These are phyloP conservation scores for Leccinum obscurum DNA, from an alignment of 768 basidiomycete genomes.

Conservation along the genomic window DNA sequence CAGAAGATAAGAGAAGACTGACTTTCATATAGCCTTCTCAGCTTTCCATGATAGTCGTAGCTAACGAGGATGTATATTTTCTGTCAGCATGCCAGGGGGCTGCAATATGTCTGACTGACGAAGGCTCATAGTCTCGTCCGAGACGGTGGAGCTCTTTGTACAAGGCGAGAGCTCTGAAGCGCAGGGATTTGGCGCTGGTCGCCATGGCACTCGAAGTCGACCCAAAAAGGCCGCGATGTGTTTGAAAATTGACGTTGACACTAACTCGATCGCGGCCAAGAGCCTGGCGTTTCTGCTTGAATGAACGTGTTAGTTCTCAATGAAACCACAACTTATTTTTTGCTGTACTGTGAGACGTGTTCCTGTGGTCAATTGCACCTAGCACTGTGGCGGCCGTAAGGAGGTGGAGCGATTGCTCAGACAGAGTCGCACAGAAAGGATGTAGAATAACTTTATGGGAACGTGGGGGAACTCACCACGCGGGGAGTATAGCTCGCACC, in stretches of 20 bases:
- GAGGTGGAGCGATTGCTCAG: too few relatives aligned
- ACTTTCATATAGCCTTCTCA: slow-evolving; percentile 77
- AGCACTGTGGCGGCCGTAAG: background rate
- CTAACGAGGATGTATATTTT: slow-evolving; percentile 36
- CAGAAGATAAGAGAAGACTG: slow-evolving; percentile 23
- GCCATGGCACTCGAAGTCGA: slow-evolving; percentile 38
- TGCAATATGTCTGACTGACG: slow-evolving; percentile 47
- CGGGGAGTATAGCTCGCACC: background rate
- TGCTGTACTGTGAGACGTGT: background rate
- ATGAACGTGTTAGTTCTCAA: background rate
- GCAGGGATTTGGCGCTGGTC: slow-evolving; percentile 42
- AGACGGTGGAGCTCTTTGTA: slow-evolving; percentile 85
- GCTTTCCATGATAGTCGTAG: slow-evolving; percentile 74
- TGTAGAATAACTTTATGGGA: background rate
- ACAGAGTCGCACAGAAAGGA: background rate
- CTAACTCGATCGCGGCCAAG: background rate
- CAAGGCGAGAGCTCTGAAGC: slow-evolving; percentile 64
- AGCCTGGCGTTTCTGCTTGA: background rate
- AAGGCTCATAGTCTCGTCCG: slow-evolving; percentile 80
- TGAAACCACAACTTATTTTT: background rate
- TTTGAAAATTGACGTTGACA: background rate
- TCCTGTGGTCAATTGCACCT: background rate
- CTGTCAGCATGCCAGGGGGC: slow-evolving; percentile 11
- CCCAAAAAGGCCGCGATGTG: background rate
- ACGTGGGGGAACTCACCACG: background rate